Evolutionary conservation across 179 eudicot species (phyloP).

Genomic region (Beta lomatogona): DNA sequence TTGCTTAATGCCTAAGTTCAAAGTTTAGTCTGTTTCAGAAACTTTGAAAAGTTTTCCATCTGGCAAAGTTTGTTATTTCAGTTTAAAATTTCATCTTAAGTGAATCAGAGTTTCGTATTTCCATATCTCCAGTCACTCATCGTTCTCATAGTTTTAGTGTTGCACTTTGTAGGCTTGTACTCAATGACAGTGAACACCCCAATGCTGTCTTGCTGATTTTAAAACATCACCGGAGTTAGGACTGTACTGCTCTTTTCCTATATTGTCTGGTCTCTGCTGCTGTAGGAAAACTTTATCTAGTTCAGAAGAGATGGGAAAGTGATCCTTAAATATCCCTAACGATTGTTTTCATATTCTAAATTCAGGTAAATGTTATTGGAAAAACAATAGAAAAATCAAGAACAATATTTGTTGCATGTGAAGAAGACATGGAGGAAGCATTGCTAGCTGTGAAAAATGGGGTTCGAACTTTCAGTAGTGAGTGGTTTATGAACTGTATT

Average conservation of each 20-base stretch:
- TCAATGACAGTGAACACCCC: not conserved
- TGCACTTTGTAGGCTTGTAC: slow-evolving; percentile 1
- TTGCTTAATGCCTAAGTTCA: not conserved
- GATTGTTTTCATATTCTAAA: not conserved
- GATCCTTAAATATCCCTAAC: not conserved
- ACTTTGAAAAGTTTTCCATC: too few species aligned
- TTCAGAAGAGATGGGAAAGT: not conserved
- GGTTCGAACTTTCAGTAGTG: slow-evolving; percentile 61
- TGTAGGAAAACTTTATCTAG: not conserved
- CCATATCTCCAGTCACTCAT: not conserved
- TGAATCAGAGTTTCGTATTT: not conserved
- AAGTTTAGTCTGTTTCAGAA: not conserved
- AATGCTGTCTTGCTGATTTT: not conserved
- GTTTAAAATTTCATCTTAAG: not conserved
- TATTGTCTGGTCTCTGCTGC: not conserved
- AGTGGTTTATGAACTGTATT: slow-evolving; percentile 85
- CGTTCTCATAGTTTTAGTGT: not conserved
- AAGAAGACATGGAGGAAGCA: slow-evolving; percentile 91
- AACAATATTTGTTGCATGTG: slow-evolving; percentile 70
- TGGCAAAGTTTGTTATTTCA: not conserved
- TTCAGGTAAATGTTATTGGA: slow-evolving; percentile 52
- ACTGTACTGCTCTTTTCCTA: not conserved
- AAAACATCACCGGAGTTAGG: not conserved
- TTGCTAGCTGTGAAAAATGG: slow-evolving; percentile 62
- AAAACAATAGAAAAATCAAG: slow-evolving; percentile 42